A percentile compares a stretch with the other conserved stretches of the same genome.
Conservation (phyloP, 192 early-diverging fungal genomes). For the Gaertneriomyces semiglobifer region DNA sequence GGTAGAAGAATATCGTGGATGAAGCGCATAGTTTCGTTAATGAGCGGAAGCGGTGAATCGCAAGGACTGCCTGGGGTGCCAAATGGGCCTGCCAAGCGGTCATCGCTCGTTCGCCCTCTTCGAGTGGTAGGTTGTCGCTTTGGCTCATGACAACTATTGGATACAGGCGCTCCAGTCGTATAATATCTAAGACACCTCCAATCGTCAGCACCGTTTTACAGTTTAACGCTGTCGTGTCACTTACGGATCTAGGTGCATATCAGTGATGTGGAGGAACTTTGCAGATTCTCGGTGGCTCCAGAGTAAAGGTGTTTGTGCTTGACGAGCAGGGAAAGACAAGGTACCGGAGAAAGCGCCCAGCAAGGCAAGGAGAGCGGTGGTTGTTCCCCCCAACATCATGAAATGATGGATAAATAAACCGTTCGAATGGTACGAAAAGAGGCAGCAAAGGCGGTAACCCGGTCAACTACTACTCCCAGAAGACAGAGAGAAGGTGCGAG, state of each 20-base stretch:
- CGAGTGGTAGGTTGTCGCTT: too few relatives aligned
- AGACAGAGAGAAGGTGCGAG: too few relatives aligned
- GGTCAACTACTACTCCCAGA: too few relatives aligned
- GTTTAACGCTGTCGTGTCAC: background rate
- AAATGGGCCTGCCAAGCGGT: constrained; percentile 23
- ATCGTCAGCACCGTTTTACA: background rate
- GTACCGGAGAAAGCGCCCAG: too few relatives aligned
- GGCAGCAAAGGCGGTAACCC: too few relatives aligned
- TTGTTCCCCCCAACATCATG: too few relatives aligned
- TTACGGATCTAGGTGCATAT: constrained; percentile 37
- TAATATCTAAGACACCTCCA: constrained; percentile 18
- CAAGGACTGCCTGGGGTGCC: constrained; percentile 34
- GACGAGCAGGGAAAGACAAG: too few relatives aligned
- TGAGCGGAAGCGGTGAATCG: constrained; percentile 35
- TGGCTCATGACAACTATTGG: constrained; percentile 15
- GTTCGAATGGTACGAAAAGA: too few relatives aligned
- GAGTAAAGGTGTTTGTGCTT: too few relatives aligned
- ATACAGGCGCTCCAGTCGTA: constrained; percentile 12
- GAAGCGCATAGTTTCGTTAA: constrained; percentile 36
- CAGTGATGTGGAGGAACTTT: constrained; percentile 36
- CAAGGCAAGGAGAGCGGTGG: too few relatives aligned
- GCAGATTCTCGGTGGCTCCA: background rate
- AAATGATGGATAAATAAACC: too few relatives aligned
- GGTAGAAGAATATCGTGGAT: constrained; percentile 8
- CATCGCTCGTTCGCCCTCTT: background rate